These are phyloP conservation scores for Trichocladium antarcticum DNA, from an alignment of 495 filamentous ascomycete species.

Conservation along the genomic window DNA sequence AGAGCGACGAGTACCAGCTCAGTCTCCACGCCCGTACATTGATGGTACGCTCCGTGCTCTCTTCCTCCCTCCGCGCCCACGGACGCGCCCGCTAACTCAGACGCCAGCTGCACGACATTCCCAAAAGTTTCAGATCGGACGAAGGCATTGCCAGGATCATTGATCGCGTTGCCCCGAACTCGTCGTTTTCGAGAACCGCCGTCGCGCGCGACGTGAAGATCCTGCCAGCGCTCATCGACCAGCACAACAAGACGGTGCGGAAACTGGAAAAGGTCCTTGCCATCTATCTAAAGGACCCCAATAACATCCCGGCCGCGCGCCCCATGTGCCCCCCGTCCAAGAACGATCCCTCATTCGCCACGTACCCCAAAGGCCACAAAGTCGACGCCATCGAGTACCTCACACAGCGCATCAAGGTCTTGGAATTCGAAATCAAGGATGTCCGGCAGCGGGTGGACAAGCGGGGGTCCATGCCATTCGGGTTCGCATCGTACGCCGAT, in stretches of 20 bases:
- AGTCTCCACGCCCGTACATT: conserved; percentile 83
- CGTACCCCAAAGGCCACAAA: conserved; percentile 54
- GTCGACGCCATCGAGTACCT: conserved; percentile 93
- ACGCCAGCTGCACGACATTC: conserved; percentile 69
- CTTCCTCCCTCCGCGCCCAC: not conserved
- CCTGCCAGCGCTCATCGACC: conserved; percentile 68
- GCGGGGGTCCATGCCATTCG: conserved; percentile 77
- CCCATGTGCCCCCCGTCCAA: conserved; percentile 71
- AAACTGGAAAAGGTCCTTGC: conserved; percentile 72
- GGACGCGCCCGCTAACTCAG: conserved; percentile 15
- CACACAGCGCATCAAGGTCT: conserved; percentile 66
- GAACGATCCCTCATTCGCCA: conserved; percentile 48
- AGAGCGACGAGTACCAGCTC: conserved; percentile 77
- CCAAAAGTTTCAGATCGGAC: conserved; percentile 58
- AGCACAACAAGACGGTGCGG: conserved; percentile 71
- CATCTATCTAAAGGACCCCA: conserved; percentile 80
- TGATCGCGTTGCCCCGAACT: conserved; percentile 61
- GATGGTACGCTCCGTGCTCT: conserved; percentile 45
- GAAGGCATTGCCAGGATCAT: conserved; percentile 76
- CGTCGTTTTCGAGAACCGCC: conserved; percentile 63
- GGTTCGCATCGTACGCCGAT: conserved; percentile 84
- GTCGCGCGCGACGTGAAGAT: conserved; percentile 88
- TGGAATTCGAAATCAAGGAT: conserved; percentile 77
- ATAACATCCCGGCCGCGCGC: conserved; percentile 64
- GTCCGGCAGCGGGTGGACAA: conserved; percentile 72